Evolutionary conservation across 345 rosid genomes (phyloP).

Genomic region (Melaleuca quinquenervia): DNA sequence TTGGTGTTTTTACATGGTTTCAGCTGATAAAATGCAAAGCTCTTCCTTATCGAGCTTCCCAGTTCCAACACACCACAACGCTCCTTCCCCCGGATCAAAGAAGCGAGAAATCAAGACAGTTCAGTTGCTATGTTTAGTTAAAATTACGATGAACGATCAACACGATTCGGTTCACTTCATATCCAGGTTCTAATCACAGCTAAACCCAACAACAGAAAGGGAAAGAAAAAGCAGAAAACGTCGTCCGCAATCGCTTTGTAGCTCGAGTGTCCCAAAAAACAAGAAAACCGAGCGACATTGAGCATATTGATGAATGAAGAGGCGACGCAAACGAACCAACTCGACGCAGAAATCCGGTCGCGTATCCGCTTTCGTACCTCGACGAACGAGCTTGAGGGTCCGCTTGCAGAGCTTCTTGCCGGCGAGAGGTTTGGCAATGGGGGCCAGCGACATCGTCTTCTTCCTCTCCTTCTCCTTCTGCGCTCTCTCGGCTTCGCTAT

Average conservation of each 20-base stretch:
- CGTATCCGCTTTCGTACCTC: slow-evolving; percentile 26
- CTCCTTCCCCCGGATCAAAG: neutral
- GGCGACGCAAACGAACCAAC: too few relatives aligned
- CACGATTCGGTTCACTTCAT: neutral
- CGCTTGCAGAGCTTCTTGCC: slow-evolving; percentile 84
- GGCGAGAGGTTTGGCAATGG: slow-evolving; percentile 87
- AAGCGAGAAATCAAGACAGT: neutral
- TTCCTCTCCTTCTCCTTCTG: slow-evolving; percentile 63
- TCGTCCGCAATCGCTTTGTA: neutral
- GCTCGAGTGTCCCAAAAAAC: neutral
- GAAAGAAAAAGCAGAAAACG: neutral
- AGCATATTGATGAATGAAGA: too few relatives aligned
- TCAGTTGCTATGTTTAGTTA: neutral
- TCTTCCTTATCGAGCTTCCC: neutral
- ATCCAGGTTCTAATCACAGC: neutral
- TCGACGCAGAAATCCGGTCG: neutral
- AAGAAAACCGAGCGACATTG: neutral
- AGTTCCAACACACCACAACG: neutral
- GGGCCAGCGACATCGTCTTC: slow-evolving; percentile 49
- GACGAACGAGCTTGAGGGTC: slow-evolving; percentile 81
- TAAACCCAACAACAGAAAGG: neutral
- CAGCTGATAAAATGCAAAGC: neutral
- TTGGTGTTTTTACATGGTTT: neutral
- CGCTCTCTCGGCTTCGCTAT: slow-evolving; percentile 59
- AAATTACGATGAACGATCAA: neutral